Conservation (phyloP, 2,329 filamentous ascomycete genomes). For the Sphaerulina musiva region DNA sequence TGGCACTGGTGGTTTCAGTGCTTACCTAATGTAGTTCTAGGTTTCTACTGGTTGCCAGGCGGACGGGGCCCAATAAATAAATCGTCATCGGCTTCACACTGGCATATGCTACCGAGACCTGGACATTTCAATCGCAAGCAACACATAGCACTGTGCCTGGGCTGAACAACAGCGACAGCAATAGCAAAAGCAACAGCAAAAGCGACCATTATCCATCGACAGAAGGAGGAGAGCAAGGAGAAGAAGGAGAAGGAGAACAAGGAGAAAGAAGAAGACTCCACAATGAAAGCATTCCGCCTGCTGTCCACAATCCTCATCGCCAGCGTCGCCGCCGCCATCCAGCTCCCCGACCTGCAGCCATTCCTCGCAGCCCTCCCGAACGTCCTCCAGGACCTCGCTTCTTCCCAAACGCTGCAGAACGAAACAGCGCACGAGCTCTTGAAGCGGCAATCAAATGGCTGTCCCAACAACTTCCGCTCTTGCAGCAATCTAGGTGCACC, state of each 20-base stretch:
- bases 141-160: neutral
- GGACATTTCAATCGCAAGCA: neutral
- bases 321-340: slow-evolving; percentile 21
- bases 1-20: neutral
- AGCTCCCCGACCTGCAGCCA: slow-evolving; percentile 26
- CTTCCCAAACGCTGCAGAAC: slow-evolving; percentile 18
- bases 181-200: too few species aligned
- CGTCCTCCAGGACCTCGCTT: slow-evolving; percentile 21
- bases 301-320: slow-evolving; percentile 15
- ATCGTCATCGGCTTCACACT: slow-evolving; percentile 1
- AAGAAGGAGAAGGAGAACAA: too few species aligned
- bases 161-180: too few species aligned
- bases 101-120: neutral
- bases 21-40: neutral
- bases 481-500: slow-evolving; percentile 49
- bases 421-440: slow-evolving; percentile 25
- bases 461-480: slow-evolving; percentile 47
- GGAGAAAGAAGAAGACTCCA: neutral
- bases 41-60: slow-evolving; percentile 5
- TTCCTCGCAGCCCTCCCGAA: slow-evolving; percentile 29
- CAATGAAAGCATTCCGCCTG: slow-evolving; percentile 19
- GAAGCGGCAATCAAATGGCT: slow-evolving; percentile 37
- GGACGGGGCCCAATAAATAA: neutral
- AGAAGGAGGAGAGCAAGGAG: too few species aligned
- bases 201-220: too few species aligned